phyloP scores from a whole-genome alignment of 805 yeast genomes.

The Sporopachydermia quercuum region DNA sequence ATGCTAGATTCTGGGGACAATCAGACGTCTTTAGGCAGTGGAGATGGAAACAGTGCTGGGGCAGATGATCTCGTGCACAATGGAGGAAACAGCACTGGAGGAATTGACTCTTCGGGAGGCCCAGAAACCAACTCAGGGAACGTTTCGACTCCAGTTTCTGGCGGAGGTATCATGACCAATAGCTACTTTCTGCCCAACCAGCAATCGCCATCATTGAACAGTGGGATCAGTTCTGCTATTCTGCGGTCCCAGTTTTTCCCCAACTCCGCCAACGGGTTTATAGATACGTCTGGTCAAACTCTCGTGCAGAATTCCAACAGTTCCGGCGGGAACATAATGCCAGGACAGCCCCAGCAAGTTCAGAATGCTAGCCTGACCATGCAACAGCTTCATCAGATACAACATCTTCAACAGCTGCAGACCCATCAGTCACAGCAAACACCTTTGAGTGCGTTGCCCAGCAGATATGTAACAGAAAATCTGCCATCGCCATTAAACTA shows the following conservation, averaged over 20 bases:
- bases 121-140: too few species aligned
- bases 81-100: too few species aligned
- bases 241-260: background rate
- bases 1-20: too few species aligned
- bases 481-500: constrained; percentile 74
- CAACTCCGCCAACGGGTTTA: background rate
- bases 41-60: too few species aligned
- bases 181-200: constrained; percentile 5
- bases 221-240: background rate
- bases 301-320: background rate
- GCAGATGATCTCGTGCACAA: too few species aligned
- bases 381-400: too few species aligned
- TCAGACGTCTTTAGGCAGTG: too few species aligned
- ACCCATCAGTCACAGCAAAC: constrained; percentile 50
- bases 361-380: background rate
- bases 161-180: too few species aligned
- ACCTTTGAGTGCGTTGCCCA: constrained; percentile 54
- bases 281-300: background rate
- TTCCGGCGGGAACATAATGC: background rate
- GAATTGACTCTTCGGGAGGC: too few species aligned
- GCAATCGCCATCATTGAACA: constrained; percentile 3
- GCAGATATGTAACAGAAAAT: constrained; percentile 54
- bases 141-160: too few species aligned
- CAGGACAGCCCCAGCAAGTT: background rate
- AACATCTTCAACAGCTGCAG: too few species aligned